Percentiles rank a stretch among this genome's conserved stretches.
Evolutionary conservation across 169 alveolate genomes (phyloP).

Genomic region (Babesia ovis): DNA sequence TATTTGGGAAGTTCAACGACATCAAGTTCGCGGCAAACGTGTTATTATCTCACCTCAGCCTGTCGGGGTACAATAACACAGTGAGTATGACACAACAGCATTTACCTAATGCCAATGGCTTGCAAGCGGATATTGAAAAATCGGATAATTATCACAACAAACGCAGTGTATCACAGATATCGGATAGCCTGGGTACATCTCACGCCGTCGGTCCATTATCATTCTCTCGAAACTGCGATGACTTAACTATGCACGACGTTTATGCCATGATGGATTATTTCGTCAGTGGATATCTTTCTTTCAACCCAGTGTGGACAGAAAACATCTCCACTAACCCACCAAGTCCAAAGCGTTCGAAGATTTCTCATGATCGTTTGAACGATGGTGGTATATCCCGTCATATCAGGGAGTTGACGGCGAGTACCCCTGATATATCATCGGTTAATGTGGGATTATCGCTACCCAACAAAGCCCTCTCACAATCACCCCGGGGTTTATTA

Average conservation of each 20-base stretch:
- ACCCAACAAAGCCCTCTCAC: neutral
- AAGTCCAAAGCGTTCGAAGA: neutral
- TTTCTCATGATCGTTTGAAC: conserved; percentile 19
- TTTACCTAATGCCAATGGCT: neutral
- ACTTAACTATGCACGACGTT: conserved; percentile 13
- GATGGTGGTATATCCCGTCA: conserved; percentile 66
- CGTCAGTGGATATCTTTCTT: conserved; percentile 15
- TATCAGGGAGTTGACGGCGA: conserved; percentile 20
- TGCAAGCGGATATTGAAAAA: neutral
- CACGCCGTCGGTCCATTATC: neutral
- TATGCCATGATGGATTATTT: conserved; percentile 33
- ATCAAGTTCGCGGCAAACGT: conserved; percentile 19
- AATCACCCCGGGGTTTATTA: neutral
- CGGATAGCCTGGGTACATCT: neutral
- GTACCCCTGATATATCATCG: conserved; percentile 3
- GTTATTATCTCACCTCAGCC: conserved; percentile 14
- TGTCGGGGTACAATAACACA: neutral
- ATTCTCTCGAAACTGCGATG: conserved; percentile 11
- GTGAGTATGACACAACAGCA: neutral
- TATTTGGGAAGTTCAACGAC: conserved; percentile 53
- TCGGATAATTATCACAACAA: neutral
- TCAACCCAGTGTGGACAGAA: conserved; percentile 38
- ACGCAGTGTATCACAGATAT: neutral
- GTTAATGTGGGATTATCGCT: conserved; percentile 11
- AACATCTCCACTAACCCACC: neutral